Evolutionary conservation across 352 stramenopile genomes (phyloP), one percentile per base, ranked within the genome.

Genomic region (Phytophthora quininea): DNA sequence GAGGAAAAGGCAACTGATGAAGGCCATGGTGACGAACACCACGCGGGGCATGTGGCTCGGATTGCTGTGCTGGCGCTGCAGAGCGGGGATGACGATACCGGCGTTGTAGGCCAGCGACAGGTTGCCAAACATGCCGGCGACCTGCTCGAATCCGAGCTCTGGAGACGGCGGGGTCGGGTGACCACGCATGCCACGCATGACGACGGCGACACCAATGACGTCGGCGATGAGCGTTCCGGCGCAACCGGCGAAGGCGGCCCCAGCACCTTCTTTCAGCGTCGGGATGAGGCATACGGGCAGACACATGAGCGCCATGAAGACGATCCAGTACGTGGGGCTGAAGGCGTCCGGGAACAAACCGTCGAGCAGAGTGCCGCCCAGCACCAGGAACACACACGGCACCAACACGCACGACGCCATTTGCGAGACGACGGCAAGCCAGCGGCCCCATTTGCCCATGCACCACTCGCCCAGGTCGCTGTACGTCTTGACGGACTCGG

Each of bases 11-110:
- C 56, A 37, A 30, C 75, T 81, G 43, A 80, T 65, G 45, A 84
- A 69, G 11, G 46, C 67, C 24, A 85, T 48, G 33, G 79, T 84
- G 1, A 79, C 71, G 38, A 62, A 57, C 32, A 85, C 73, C 14
- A 84, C 67, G 19, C 73, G 71, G 4, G 79, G 79, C 76, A 85
- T 85, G 31, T 73, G 71, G 15, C 58, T 57, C n/a, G 79, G 79
- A 29, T 83, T 58, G 27, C 54, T 71, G 62, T 86, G 73, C 53
- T 86, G 71, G 30, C 76, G 74, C 40, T 81, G 72, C 19, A 86
- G 61, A 4, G 69, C 60, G 5, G 77, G 77, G 62, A 86, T 84
- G 37, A 84, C 71, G 40, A 86, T 70, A 37, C 66, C 75, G n/a
- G 75, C 77, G 11, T 62, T 73, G 60, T 86, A 86, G 74, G 19